phyloP scores from a whole-genome alignment of 768 basidiomycete genomes.

The Suillus sp. region DNA sequence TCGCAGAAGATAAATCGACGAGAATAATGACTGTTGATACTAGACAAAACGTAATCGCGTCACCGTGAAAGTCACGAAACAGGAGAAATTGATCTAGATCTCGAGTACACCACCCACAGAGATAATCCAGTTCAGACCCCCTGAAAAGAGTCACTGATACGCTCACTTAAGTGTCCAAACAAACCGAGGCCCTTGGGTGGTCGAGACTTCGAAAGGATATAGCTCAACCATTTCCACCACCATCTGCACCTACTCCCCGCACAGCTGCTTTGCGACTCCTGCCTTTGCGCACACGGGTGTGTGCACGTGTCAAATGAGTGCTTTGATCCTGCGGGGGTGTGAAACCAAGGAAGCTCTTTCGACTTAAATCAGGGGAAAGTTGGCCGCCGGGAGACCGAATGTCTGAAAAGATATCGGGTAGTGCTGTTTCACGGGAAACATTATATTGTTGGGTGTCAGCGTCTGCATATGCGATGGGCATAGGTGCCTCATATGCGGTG shows the following conservation, averaged over 20 bases:
- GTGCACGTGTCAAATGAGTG: slow-evolving; percentile 9
- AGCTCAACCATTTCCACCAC: slow-evolving; percentile 13
- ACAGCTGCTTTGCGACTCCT: slow-evolving; percentile 38
- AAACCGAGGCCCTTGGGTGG: neutral
- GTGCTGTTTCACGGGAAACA: slow-evolving; percentile 3
- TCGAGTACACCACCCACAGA: neutral
- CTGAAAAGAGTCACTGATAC: neutral
- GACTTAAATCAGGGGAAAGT: slow-evolving; percentile 17
- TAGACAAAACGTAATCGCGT: neutral
- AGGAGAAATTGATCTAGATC: neutral
- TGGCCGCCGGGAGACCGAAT: slow-evolving; percentile 47
- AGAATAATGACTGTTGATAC: neutral
- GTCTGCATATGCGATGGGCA: slow-evolving; percentile 57
- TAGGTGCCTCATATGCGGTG: slow-evolving; percentile 55
- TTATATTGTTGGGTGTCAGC: slow-evolving; percentile 19
- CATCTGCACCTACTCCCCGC: slow-evolving; percentile 31
- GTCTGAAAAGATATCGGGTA: slow-evolving; percentile 39
- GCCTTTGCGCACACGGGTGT: slow-evolving; percentile 33
- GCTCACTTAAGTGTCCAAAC: neutral
- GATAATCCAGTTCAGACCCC: neutral
- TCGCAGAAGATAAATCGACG: too few relatives aligned
- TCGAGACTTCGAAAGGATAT: neutral
- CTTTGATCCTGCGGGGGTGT: slow-evolving; percentile 27
- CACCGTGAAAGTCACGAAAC: neutral
- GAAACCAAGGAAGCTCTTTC: slow-evolving; percentile 31